Percentiles rank a stretch among this genome's conserved stretches.
Conservation (phyloP, 768 basidiomycete genomes). For the Calvatia gigantea region DNA sequence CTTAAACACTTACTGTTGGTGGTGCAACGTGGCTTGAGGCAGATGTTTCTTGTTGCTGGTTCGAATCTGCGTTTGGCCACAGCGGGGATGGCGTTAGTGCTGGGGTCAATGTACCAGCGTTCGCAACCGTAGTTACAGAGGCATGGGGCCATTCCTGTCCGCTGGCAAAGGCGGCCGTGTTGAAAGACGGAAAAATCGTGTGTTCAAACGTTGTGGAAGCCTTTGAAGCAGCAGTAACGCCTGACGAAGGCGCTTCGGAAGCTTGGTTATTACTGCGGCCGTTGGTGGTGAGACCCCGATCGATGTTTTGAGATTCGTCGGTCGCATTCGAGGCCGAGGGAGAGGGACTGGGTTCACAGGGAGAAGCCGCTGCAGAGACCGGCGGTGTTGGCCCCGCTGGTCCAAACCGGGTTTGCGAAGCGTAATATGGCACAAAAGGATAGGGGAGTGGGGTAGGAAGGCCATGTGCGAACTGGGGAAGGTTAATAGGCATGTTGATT, state of each 20-base stretch:
- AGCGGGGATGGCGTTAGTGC: slow-evolving; percentile 7
- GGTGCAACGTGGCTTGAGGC: not conserved
- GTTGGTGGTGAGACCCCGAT: slow-evolving; percentile 5
- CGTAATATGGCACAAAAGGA: slow-evolving; percentile 19
- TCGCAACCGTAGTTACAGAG: not conserved
- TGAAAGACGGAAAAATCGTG: slow-evolving; percentile 4
- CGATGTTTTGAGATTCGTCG: slow-evolving; percentile 1
- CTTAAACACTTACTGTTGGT: slow-evolving; percentile 1
- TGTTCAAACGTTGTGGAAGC: not conserved
- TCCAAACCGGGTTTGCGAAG: slow-evolving; percentile 27
- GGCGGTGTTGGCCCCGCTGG: slow-evolving; percentile 51
- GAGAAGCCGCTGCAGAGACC: slow-evolving; percentile 47
- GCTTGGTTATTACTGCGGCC: not conserved
- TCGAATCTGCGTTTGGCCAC: not conserved
- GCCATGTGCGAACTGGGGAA: slow-evolving; percentile 7
- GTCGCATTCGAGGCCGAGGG: not conserved
- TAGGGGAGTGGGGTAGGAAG: slow-evolving; percentile 12
- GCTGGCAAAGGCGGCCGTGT: slow-evolving; percentile 5
- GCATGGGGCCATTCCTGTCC: slow-evolving; percentile 8
- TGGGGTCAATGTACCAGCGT: slow-evolving; percentile 6
- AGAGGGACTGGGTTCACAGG: slow-evolving; percentile 21
- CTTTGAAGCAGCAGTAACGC: too few species aligned
- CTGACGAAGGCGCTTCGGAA: not conserved
- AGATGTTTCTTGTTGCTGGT: not conserved
- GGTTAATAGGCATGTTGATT: slow-evolving; percentile 13